Evolutionary conservation across 371 early-diverging fungal genomes (phyloP).

Genomic region (Lichtheimia hyalospora): DNA sequence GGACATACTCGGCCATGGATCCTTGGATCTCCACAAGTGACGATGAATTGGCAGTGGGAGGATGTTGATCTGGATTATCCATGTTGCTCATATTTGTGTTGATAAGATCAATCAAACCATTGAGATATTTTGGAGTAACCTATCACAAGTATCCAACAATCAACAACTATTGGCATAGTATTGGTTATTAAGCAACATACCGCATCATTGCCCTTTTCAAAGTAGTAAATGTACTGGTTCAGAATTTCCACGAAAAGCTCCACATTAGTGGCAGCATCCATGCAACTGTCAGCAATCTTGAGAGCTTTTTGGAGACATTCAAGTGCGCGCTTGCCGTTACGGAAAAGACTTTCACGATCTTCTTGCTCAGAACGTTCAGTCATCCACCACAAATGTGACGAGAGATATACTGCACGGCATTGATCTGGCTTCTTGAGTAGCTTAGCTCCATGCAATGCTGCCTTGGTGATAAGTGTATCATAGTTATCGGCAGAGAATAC

Average conservation of each 20-base stretch:
- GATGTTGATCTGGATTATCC: conserved; percentile 68
- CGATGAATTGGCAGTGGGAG: conserved; percentile 61
- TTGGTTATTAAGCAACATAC: conserved; percentile 22
- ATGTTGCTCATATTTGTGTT: conserved; percentile 69
- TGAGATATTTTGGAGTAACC: conserved; percentile 82
- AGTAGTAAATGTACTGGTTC: conserved; percentile 88
- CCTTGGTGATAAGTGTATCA: conserved; percentile 87
- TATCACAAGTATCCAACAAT: conserved; percentile 2
- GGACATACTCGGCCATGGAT: conserved; percentile 54
- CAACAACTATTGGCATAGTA: background rate
- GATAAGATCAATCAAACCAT: conserved; percentile 88
- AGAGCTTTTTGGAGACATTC: conserved; percentile 90
- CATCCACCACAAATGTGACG: conserved; percentile 91
- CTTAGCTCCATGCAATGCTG: conserved; percentile 82
- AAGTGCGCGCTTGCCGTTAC: conserved; percentile 82
- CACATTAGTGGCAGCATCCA: conserved; percentile 83
- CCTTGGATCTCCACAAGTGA: conserved; percentile 52
- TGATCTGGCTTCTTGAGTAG: conserved; percentile 93
- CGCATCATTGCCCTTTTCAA: conserved; percentile 79
- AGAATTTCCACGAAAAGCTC: conserved; percentile 92
- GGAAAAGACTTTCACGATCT: conserved; percentile 46
- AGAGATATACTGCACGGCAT: conserved; percentile 78
- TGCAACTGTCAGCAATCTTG: conserved; percentile 91
- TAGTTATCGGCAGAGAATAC: conserved; percentile 86
- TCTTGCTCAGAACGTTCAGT: conserved; percentile 44